phyloP scores from a whole-genome alignment of 805 yeast genomes.

The Teunomyces kruisii region DNA sequence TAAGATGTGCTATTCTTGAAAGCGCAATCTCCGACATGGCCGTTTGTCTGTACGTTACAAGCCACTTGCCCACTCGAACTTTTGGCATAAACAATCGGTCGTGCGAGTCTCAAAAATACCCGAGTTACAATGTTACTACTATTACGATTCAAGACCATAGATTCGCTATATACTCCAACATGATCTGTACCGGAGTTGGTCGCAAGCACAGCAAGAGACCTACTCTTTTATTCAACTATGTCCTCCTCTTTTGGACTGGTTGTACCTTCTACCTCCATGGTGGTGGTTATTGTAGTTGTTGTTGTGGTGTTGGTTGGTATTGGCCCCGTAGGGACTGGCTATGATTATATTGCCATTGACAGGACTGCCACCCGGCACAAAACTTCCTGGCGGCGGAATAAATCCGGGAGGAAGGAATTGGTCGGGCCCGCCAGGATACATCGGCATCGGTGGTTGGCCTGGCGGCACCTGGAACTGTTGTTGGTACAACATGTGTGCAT shows the following conservation, averaged over 20 bases:
- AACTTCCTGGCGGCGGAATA: slow-evolving; percentile 32
- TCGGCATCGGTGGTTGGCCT: slow-evolving; percentile 33
- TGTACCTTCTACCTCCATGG: slow-evolving; percentile 13
- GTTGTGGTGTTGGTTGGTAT: slow-evolving; percentile 8
- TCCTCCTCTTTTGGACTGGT: slow-evolving; percentile 12
- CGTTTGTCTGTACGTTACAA: background rate
- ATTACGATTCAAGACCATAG: background rate
- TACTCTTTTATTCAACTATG: slow-evolving; percentile 5
- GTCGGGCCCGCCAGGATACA: slow-evolving; percentile 34
- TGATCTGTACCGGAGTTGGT: background rate
- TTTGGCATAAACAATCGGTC: background rate
- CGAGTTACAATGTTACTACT: background rate
- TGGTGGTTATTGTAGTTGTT: slow-evolving; percentile 3
- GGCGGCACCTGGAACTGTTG: slow-evolving; percentile 34
- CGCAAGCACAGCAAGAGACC: slow-evolving; percentile 1
- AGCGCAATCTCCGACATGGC: slow-evolving; percentile 43
- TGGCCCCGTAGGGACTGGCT: slow-evolving; percentile 13
- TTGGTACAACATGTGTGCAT: slow-evolving; percentile 40
- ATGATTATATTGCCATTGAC: slow-evolving; percentile 26
- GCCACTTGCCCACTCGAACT: background rate
- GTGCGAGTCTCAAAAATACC: background rate
- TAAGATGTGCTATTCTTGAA: slow-evolving; percentile 37
- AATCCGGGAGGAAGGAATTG: slow-evolving; percentile 36
- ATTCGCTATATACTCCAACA: background rate
- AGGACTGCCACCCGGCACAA: slow-evolving; percentile 27